Base-by-base conservation (phyloP, 805 yeast species). In the Lachancea fermentati region DNA sequence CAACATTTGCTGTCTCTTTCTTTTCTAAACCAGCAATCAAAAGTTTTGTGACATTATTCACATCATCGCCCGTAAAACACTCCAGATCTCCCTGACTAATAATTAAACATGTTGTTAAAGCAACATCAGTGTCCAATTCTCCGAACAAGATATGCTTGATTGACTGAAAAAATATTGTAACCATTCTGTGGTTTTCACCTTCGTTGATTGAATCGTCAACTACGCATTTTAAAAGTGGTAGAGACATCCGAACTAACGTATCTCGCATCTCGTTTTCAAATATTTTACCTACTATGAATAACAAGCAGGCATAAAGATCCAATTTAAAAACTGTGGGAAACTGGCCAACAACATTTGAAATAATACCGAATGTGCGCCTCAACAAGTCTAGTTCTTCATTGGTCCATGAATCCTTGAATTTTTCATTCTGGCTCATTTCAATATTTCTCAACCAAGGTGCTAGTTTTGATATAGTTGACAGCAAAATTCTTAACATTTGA, bases 231-330 rank as follows among this genome's bases (percentile, higher is more conserved):
- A 78, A 62, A 4, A 74, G 60, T 1, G 79, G 76, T 12, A 79
- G 52, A 14, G 79, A 55, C 4, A 72, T 67, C 0, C 86, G 78
- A 11, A 76, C 66, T 6, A 78, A 52, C 50, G 64, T 56, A 42
- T 64, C 63, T 30, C 68, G 67, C 32, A 22, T 67, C 63, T 38
- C 60, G 51, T 44, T 52, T 50, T 75, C 73, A 53, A 73, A 75
- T 37, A 82, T 66, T 50, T 71, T 68, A 5, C 81, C 75, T 42
- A 83, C 73, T 5, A 82, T 71, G 50, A 72, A 80, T 17, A 89
- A 60, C 30, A 84, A 52, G 51, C 95, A 81, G 0, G 89, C 73
- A 54, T 76, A 77, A 19, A 91, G 63, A 57, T 91, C 97, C 9
- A 68, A 60, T 48, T 76, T 76, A 34, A 86, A 82, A 14, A 81